Conservation (phyloP, 192 early-diverging fungal genomes). For the Hyaloraphidium curvatum region DNA sequence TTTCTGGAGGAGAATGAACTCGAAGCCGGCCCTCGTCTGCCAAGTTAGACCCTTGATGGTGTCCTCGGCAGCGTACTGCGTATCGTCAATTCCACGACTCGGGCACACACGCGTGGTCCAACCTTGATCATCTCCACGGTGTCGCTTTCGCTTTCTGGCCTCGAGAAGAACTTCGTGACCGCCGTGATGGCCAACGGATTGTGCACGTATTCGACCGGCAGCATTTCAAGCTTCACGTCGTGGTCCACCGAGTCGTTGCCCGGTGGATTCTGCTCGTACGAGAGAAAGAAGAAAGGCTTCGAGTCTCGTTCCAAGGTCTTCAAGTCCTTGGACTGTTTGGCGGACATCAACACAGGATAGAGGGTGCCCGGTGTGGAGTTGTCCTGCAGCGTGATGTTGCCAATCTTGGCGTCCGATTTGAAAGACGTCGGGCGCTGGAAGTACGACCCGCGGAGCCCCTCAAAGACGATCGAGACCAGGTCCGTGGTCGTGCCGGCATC, state of each 20-base stretch:
- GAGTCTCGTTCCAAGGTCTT: background rate
- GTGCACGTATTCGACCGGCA: constrained; percentile 76
- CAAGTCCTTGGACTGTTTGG: background rate
- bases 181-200: constrained; percentile 56
- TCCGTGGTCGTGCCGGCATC: no score
- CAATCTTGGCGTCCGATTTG: no score
- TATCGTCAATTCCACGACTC: no score
- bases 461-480: no score
- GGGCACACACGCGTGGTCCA: no score
- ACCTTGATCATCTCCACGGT: no score
- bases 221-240: constrained; percentile 60
- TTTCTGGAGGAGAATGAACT: constrained; percentile 70
- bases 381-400: no score
- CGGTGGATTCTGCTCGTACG: constrained; percentile 75
- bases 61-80: constrained; percentile 47
- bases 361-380: no score
- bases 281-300: constrained; percentile 48
- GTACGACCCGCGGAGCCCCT: no score
- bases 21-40: constrained; percentile 72
- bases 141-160: no score
- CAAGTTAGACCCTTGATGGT: constrained; percentile 70
- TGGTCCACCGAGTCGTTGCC: constrained; percentile 42
- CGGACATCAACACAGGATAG: background rate
- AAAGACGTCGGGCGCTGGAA: no score
- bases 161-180: constrained; percentile 62